phyloP scores from a whole-genome alignment of 139 green algal genomes.

The Chlamydomonas sp. region DNA sequence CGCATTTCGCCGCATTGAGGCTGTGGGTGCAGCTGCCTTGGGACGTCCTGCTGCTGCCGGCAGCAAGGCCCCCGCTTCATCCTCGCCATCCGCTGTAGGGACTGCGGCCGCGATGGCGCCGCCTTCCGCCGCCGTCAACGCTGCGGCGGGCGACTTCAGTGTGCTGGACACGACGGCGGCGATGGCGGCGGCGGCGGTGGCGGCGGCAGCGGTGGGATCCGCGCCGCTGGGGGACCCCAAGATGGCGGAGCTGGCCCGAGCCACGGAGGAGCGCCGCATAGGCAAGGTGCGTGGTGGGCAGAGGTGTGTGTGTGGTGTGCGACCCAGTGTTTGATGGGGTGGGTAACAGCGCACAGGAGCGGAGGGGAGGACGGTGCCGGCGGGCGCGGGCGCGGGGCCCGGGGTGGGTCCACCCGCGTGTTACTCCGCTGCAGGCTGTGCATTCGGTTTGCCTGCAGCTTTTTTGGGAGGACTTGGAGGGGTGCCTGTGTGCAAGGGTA shows the following conservation, averaged over 20 bases:
- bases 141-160: neutral
- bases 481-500: no score
- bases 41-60: neutral
- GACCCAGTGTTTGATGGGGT: no score
- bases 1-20: constrained; percentile 4
- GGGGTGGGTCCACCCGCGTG: no score
- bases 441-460: no score
- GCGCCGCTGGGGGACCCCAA: neutral
- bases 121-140: neutral
- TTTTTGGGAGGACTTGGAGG: no score
- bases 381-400: no score
- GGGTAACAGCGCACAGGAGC: no score
- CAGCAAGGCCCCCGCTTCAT: neutral
- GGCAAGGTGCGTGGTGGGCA: neutral
- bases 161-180: constrained; percentile 24
- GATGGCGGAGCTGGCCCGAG: constrained; percentile 4
- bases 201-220: neutral
- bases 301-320: no score
- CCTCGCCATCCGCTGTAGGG: neutral
- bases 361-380: no score
- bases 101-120: no score
- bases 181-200: constrained; percentile 17
- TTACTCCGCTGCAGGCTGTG: no score
- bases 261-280: neutral
- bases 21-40: no score